Conservation (phyloP, 768 basidiomycete genomes). For the Collybiopsis confluens region DNA sequence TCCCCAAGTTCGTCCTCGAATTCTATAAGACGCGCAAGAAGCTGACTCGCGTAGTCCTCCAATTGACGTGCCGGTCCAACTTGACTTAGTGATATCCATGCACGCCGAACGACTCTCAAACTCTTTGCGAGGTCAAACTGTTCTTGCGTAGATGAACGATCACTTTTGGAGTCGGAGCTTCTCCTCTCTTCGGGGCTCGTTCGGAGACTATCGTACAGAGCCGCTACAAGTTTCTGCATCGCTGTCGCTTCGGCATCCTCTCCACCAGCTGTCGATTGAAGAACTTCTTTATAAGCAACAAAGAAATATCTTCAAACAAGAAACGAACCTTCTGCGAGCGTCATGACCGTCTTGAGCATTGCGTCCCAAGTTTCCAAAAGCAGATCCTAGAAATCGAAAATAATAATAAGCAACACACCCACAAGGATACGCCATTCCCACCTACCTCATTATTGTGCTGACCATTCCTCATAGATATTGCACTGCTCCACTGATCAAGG, state of each 20-base stretch:
- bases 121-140: slow-evolving; percentile 35
- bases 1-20: slow-evolving; percentile 43
- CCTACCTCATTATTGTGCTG: slow-evolving; percentile 49
- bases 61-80: slow-evolving; percentile 40
- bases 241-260: not conserved
- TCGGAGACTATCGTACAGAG: slow-evolving; percentile 3
- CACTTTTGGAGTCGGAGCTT: not conserved
- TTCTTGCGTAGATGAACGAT: not conserved
- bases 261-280: not conserved
- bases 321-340: slow-evolving; percentile 4
- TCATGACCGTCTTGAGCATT: slow-evolving; percentile 2
- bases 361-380: slow-evolving; percentile 8
- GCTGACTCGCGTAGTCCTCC: slow-evolving; percentile 34
- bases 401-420: not conserved
- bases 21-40: slow-evolving; percentile 47
- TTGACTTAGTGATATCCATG: slow-evolving; percentile 48
- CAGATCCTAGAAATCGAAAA: not conserved
- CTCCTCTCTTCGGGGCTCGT: not conserved
- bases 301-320: not conserved
- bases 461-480: slow-evolving; percentile 35
- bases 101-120: slow-evolving; percentile 49
- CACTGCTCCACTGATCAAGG: slow-evolving; percentile 49
- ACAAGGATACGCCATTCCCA: slow-evolving; percentile 22
- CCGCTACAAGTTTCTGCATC: not conserved
- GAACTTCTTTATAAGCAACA: too few relatives aligned